Evolutionary conservation across 305 asterid species (phyloP), one percentile per base, ranked within the genome.

Genomic region (Andrographis paniculata): DNA sequence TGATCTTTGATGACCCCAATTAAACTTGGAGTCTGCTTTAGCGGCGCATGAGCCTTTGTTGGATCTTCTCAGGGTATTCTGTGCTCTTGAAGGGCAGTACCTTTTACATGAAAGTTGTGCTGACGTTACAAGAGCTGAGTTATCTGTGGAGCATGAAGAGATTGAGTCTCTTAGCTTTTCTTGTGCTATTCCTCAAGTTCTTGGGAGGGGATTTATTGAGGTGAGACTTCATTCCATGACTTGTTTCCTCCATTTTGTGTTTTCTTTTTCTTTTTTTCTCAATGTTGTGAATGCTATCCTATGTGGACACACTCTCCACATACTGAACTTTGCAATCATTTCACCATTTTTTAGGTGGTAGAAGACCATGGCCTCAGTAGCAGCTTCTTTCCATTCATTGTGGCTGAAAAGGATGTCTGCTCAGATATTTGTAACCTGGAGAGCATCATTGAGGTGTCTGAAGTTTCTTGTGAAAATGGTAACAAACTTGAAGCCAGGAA

Each of bases 131-230:
- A 75, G 47, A 64, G 68, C 73, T 39, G 84, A 82, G 67, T 52
- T 76, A 33, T 60, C 45, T 45, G 21, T 42, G 27, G 78, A 75
- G 56, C 71, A 63, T 27, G 71, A 73, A 11, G 82, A 61, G 63
- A 64, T 76, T 68, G 91, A 79, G 64, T 75, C 75, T 53, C 71
- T 87, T 45, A 77, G 67, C 72, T 84, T 92, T 68, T 71, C 77
- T 18, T 87, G 87, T 63, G 45, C 30, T 10, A 63, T 81, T 56
- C 96, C 97, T 43, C 62, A 80, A 67, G 66, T 77, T 56, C 67
- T 66, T 17, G 99, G 94, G 60, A 84, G 99, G 76, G 99, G 99
- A 47, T 92, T 87, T 60, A 69, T 92, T 44, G 99, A 91, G 99
- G 99, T 88, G 55, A 38, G 31, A 20, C 18, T 45, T 15, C 59